Percentiles rank a stretch among this genome's conserved stretches.
These are phyloP conservation scores for Syncephalastrum racemosum DNA, from an alignment of 371 early-diverging fungal species.

Conservation along the genomic window DNA sequence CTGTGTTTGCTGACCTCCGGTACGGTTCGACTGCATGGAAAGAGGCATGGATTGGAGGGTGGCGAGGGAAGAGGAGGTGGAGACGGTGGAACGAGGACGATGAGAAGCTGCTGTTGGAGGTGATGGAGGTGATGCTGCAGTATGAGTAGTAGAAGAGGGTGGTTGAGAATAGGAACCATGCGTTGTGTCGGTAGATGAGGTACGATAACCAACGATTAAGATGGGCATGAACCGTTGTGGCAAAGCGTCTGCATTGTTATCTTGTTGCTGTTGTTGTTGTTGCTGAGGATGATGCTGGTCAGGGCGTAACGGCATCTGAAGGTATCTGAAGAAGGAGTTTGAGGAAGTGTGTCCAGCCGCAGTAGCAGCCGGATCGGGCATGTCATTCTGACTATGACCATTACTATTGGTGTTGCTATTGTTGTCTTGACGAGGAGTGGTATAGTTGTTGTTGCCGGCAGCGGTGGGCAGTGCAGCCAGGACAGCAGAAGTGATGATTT, in stretches of 20 bases:
- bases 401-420: conserved; percentile 13
- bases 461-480: conserved; percentile 14
- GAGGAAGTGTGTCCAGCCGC: not conserved
- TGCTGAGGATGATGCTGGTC: conserved; percentile 1
- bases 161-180: not conserved
- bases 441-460: conserved; percentile 4
- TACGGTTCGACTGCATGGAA: conserved; percentile 23
- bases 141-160: conserved; percentile 1
- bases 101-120: conserved; percentile 4
- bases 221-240: conserved; percentile 14
- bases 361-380: too few relatives aligned
- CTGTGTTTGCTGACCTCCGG: conserved; percentile 8
- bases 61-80: conserved; percentile 26
- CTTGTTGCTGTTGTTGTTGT: conserved; percentile 8
- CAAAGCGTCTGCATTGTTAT: conserved; percentile 1
- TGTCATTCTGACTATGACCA: not conserved
- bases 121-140: conserved; percentile 2
- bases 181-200: conserved; percentile 5
- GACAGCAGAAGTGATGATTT: conserved; percentile 23
- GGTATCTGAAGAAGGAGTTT: conserved; percentile 15
- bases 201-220: conserved; percentile 24
- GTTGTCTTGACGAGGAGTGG: conserved; percentile 2
- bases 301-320: conserved; percentile 17
- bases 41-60: conserved; percentile 29
- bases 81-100: conserved; percentile 23